Conservation (phyloP, 2,329 filamentous ascomycete species). For the Monosporascus sp. region DNA sequence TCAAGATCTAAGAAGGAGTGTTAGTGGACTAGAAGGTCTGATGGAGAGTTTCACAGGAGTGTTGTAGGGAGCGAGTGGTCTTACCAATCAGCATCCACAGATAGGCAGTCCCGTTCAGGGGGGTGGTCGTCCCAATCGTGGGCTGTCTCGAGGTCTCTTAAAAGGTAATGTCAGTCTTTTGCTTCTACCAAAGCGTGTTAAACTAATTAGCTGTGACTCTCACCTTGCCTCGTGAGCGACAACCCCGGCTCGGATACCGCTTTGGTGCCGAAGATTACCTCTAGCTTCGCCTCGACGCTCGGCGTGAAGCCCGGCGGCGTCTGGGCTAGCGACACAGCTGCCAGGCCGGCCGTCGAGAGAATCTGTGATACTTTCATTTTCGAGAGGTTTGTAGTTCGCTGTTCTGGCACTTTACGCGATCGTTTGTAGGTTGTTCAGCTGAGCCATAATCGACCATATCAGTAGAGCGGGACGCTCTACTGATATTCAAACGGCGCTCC, state of each 20-base stretch:
- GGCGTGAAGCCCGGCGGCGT: constrained; percentile 23
- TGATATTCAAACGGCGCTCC: not conserved
- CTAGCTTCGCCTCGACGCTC: constrained; percentile 19
- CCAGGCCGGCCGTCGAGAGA: constrained; percentile 14
- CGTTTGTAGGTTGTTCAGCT: not conserved
- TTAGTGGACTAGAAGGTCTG: too few relatives aligned
- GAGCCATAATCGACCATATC: not conserved
- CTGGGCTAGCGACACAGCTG: constrained; percentile 16
- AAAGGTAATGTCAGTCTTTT: not conserved
- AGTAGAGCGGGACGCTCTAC: not conserved
- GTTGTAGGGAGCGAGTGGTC: not conserved
- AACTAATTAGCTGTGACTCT: not conserved
- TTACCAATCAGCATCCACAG: constrained; percentile 26
- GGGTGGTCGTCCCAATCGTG: constrained; percentile 19
- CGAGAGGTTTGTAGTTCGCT: not conserved
- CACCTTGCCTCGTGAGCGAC: constrained; percentile 17
- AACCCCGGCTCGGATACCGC: constrained; percentile 19
- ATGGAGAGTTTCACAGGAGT: not conserved
- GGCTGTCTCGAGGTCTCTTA: constrained; percentile 22
- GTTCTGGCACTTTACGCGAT: not conserved
- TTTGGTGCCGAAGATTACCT: constrained; percentile 24
- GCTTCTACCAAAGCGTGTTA: not conserved
- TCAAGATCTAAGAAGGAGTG: constrained; percentile 18
- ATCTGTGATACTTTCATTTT: constrained; percentile 21
- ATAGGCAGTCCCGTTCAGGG: constrained; percentile 18